Evolutionary conservation across 2,329 filamentous ascomycete genomes (phyloP), one percentile per base, ranked within the genome.

Genomic region (Furcasterigmium furcatum): DNA sequence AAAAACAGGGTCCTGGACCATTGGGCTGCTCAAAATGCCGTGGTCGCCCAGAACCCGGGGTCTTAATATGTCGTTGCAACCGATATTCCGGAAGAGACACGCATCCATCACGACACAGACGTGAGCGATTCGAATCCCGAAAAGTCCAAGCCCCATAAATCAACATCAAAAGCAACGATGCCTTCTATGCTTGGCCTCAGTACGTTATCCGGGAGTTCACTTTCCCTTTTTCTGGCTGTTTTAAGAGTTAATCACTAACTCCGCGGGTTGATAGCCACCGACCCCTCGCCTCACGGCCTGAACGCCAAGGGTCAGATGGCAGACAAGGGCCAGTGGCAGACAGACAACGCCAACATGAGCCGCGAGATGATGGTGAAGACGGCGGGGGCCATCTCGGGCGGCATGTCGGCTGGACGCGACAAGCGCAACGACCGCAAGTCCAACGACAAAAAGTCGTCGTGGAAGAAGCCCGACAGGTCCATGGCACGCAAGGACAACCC

Each of bases 331-430:
- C 67, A 63, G 46, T 67, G 67, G 56, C 56, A 57, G 38, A 62
- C 64, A 56, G 63, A 65, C 51, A 68, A 68, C 62, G 57, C 62
- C 54, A 57, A 58, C 14, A 56, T 61, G 42, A 65, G 63, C 18
- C 55, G 57, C 38, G 64, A 66, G 52, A 60, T 64, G 53, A 65
- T 67, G 56, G 64, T 60, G 7, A n/a, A 35, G 32, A 18, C 32
- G 6, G 32, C 32, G 14, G 32, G 32, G 5, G 8, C 32, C 32
- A 19, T 35, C 14, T 4, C 9, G 4, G 32, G 32, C 10, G 32
- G 14, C 32, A 35, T 35, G 4, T 16, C 4, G 10, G 32, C 32
- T 16, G 32, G 32, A 5, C 32, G 32, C 32, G 32, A 46, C 18
- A 30, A 40, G 27, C 40, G 36, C 18, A 41, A 44, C 25, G 27